Evolutionary conservation across 2,329 filamentous ascomycete genomes (phyloP), one percentile per base, ranked within the genome.

Genomic region (Colletotrichum godetiae): DNA sequence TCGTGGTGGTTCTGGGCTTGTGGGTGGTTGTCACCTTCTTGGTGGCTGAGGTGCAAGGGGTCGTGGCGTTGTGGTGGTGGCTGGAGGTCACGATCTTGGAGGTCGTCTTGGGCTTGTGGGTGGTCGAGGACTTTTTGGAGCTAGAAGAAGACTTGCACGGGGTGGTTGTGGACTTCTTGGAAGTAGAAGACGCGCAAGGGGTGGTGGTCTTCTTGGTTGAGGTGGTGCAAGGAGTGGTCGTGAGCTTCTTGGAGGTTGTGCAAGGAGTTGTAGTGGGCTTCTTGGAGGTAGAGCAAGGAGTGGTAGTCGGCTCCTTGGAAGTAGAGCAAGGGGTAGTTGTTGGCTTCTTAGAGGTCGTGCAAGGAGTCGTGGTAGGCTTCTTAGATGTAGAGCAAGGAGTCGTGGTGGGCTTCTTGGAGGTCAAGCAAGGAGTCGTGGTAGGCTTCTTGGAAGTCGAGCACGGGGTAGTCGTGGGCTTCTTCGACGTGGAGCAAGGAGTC

Each of bases 1-100:
- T 31, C n/a, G 61, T 70, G 31, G 64, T 74, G 56, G 46, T 65
- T 65, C 31, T 75, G n/a, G 57, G 35, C 33, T 15, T 55, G n/a
- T 19, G 70, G 33, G 53, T 53, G 5, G 55, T 61, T n/a, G 55
- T 67, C n/a, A 67, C 31, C n/a, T 33, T 22, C 8, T 49, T 49
- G 42, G 19, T 49, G 42, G 19, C 42, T 19, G 42, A 49, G 7
- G 42, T 57, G 19, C 33, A n/a, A 22, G 22, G n/a, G 27, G 15
- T 65, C 5, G 62, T 70, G 7, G 53, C 42, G 72, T 37, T 75
- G n/a, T 53, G 33, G 42, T 15, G 58, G 24, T 22, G 70, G 53
- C 42, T 62, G 4, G 55, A 68, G 35, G 55, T 67, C 24, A 67
- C 42, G 27, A 33, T 15, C 19, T 49, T 49, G 42, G 42, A n/a